Evolutionary conservation across 2,329 filamentous ascomycete species (phyloP), one percentile per base, ranked within the genome.

Genomic region (Ophiostoma ulmi): DNA sequence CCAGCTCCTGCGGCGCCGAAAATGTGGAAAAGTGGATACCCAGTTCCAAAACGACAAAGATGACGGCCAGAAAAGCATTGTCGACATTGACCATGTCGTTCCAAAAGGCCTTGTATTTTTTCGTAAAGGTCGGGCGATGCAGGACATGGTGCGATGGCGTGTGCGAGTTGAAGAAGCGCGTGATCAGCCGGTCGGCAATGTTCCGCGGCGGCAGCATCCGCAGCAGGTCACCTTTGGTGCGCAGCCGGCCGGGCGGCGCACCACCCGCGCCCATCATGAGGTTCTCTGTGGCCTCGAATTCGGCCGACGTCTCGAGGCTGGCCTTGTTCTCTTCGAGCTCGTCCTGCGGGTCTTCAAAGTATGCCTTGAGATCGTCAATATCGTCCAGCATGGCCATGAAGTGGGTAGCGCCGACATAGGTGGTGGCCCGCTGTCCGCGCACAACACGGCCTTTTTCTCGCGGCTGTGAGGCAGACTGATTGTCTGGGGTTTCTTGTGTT

Each of bases 351-450:
- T 86, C 82, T 35, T 86, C 83, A 75, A 88, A 87, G 73, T 86
- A 88, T 70, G 79, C 80, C 76, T 87, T 87, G 10, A 88, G 78
- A 70, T 88, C 85, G 75, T 88, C 85, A 67, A 88, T 87, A 84
- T 88, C 84, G 75, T 88, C 84, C 13, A 88, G 77, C 77, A 88
- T 87, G 1, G 86, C 86, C 79, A 87, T 84, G 73, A 85, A 87
- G 72, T 88, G 86, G 64, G 86, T 88, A 4, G 85, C 85, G 1
- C 86, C 86, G 5, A 88, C 82, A 73, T 87, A 88, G 5, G 82
- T 85, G 61, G 81, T 82, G 11, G 79, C 80, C 68, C 78, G 77
- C 48, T 80, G 76, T 2, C 82, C 80, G 31, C 79, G 77, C 26
- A 86, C 79, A 7, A 87, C 80, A 69, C 84, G 80, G 0, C 80